phyloP scores from a whole-genome alignment of 192 early-diverging fungal genomes.

The Backusella tarrabulga region DNA sequence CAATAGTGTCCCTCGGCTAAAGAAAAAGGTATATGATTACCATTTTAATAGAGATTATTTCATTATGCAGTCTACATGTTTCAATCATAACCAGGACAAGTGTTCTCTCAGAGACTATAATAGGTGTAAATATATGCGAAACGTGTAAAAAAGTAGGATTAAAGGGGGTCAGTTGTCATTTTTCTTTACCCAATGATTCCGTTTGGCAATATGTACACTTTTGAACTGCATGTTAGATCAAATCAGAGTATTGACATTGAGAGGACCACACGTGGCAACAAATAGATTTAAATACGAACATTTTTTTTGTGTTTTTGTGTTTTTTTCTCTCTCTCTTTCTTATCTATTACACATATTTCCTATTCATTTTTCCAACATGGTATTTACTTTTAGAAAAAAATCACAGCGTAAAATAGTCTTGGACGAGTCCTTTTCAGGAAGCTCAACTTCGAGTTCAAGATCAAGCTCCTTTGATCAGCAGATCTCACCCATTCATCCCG shows the following conservation, averaged over 20 bases:
- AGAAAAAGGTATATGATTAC: background rate
- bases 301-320: background rate
- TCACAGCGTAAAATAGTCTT: background rate
- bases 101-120: background rate
- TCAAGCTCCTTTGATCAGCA: constrained; percentile 9
- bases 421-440: background rate
- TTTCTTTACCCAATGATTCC: background rate
- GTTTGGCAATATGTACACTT: background rate
- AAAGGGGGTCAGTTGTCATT: background rate
- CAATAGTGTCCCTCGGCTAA: background rate
- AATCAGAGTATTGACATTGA: background rate
- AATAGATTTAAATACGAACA: background rate
- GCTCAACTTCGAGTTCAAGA: background rate
- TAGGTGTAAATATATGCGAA: background rate
- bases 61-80: background rate
- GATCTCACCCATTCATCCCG: constrained; percentile 1
- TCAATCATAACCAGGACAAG: background rate
- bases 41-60: background rate
- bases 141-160: background rate
- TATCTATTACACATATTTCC: background rate
- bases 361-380: background rate
- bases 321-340: background rate
- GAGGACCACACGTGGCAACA: background rate
- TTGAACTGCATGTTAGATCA: background rate
- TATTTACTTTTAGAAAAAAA: background rate